Evolutionary conservation across 768 basidiomycete genomes (phyloP), one percentile per base, ranked within the genome.

Genomic region (Aureoboletus auriporus): DNA sequence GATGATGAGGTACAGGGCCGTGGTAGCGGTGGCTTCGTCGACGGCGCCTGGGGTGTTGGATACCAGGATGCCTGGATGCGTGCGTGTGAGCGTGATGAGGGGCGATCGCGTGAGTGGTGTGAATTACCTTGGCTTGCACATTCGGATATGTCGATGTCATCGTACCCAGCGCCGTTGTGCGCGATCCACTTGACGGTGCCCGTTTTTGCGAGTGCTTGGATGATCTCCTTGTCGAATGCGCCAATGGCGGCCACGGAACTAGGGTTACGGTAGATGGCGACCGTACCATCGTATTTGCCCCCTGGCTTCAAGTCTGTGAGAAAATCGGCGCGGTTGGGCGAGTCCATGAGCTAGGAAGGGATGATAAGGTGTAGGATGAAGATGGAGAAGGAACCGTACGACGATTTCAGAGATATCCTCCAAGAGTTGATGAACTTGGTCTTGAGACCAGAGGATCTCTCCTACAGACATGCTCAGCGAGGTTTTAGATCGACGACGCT

Each of bases 131-230:
- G 77, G 9, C 75, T 78, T 60, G 80, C 87, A 65, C 85, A 86
- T 5, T 84, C 85, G 7, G 69, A 65, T 13, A 93, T 80, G 60
- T 93, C 86, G 54, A 95, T 85, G 52, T 84, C 82, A 63, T 96
- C 92, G 63, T 96, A 96, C 0, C 93, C 92, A 0, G 93, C 92
- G 10, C 93, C 93, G 49, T 93, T 93, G 66, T 93, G 92, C 1
- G 85, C 89, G 62, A 95, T 90, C 84, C 87, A 93, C 60, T 84
- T 83, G 53, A 94, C 76, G 16, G 73, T 75, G 1, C 74, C 53
- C 5, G 42, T 61, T 36, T 47, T 52, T 1, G 90, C 83, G 9
- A 96, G 72, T 0, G 76, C 79, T 42, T 74, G 67, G 54, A 96
- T 75, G 54, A 95, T 73, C 53, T 86, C 86, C 64, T 80, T 78